phyloP scores from a whole-genome alignment of 345 rosid species.

The Hevea brasiliensis region DNA sequence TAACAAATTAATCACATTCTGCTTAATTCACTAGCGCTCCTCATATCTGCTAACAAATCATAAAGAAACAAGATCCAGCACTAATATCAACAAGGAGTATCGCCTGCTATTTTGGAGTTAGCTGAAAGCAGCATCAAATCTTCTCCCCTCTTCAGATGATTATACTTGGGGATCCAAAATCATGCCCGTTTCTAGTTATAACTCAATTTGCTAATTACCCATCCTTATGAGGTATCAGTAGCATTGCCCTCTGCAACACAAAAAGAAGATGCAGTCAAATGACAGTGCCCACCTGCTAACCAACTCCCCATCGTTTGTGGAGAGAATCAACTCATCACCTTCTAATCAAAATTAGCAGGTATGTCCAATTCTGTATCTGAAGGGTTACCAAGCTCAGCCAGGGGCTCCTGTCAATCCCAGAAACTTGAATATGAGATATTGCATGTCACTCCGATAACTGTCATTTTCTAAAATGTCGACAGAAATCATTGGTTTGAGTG shows the following conservation, averaged over 20 bases:
- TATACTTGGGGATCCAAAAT: slow-evolving; percentile 15
- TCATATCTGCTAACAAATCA: slow-evolving; percentile 27
- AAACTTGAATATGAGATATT: slow-evolving; percentile 27
- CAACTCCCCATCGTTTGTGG: slow-evolving; percentile 2
- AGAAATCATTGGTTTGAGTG: not conserved
- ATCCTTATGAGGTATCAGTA: slow-evolving; percentile 17
- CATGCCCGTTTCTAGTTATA: slow-evolving; percentile 25
- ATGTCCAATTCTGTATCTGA: slow-evolving; percentile 61
- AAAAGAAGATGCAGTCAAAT: slow-evolving; percentile 10
- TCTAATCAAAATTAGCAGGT: slow-evolving; percentile 54
- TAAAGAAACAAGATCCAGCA: slow-evolving; percentile 10
- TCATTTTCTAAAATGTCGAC: not conserved
- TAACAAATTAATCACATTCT: slow-evolving; percentile 22
- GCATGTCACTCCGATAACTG: not conserved
- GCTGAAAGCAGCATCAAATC: slow-evolving; percentile 25
- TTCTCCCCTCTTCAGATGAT: slow-evolving; percentile 17
- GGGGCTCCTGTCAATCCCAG: slow-evolving; percentile 51
- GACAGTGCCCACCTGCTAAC: not conserved
- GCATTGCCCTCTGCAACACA: slow-evolving; percentile 8
- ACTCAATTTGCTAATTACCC: slow-evolving; percentile 23
- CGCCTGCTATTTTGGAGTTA: slow-evolving; percentile 26
- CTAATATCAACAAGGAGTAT: slow-evolving; percentile 6
- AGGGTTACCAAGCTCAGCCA: slow-evolving; percentile 56
- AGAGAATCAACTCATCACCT: slow-evolving; percentile 28
- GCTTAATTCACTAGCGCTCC: slow-evolving; percentile 17